These are phyloP conservation scores for Penicillium taxi DNA, from an alignment of 495 filamentous ascomycete species.

Conservation along the genomic window DNA sequence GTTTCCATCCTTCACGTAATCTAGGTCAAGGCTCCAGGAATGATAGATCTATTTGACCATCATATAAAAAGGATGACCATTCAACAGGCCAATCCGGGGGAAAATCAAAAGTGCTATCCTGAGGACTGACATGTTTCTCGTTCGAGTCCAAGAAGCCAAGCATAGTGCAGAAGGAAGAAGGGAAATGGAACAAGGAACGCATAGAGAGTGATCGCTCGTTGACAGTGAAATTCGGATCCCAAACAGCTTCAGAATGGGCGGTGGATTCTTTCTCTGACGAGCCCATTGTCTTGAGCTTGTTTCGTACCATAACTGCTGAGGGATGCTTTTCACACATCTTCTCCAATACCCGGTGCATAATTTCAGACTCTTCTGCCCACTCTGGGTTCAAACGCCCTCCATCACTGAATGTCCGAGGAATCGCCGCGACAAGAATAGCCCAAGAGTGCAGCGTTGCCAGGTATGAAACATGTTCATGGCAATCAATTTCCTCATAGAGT, in stretches of 20 bases:
- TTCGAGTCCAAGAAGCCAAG: background rate
- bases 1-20: too few relatives aligned
- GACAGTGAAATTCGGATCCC: background rate
- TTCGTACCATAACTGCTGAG: slow-evolving; percentile 1
- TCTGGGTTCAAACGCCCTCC: slow-evolving; percentile 3
- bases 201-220: background rate
- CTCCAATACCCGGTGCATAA: slow-evolving; percentile 3
- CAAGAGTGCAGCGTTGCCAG: slow-evolving; percentile 10
- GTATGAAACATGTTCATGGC: slow-evolving; percentile 6
- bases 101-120: background rate
- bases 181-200: slow-evolving; percentile 3
- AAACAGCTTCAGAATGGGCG: background rate
- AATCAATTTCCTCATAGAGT: slow-evolving; percentile 14
- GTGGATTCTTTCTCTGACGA: background rate
- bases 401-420: slow-evolving; percentile 11
- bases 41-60: background rate
- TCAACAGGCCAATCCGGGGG: slow-evolving; percentile 5
- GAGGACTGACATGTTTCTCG: background rate
- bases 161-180: slow-evolving; percentile 6
- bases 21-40: too few relatives aligned
- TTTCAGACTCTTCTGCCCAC: slow-evolving; percentile 2
- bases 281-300: background rate
- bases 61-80: slow-evolving; percentile 8
- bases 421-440: slow-evolving; percentile 9
- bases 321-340: slow-evolving; percentile 10